Percentiles rank a stretch among this genome's conserved stretches.
Evolutionary conservation across 805 yeast genomes (phyloP).

Genomic region (Metschnikowia gruessii): DNA sequence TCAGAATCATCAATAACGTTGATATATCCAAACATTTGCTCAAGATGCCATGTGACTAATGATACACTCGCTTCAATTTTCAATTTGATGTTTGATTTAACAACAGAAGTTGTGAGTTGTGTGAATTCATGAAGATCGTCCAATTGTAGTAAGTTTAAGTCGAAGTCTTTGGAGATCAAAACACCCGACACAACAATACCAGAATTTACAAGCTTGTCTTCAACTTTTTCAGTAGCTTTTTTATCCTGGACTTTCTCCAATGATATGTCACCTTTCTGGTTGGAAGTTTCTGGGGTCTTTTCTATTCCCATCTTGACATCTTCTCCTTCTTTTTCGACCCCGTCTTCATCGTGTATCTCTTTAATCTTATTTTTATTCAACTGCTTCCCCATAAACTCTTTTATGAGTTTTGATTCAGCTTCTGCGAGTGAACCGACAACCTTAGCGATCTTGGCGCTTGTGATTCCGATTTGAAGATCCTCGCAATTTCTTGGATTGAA

Average conservation of each 20-base stretch:
- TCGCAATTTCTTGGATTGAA: constrained; percentile 92
- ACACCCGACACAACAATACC: constrained; percentile 67
- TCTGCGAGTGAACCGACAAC: constrained; percentile 55
- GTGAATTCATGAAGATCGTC: constrained; percentile 88
- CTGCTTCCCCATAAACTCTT: constrained; percentile 56
- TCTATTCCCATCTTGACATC: constrained; percentile 1
- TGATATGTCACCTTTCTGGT: constrained; percentile 1
- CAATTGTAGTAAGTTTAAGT: constrained; percentile 74
- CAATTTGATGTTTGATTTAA: constrained; percentile 77
- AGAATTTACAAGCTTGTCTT: constrained; percentile 20
- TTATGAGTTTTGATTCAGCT: constrained; percentile 32
- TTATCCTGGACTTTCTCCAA: neutral
- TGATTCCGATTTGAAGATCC: constrained; percentile 68
- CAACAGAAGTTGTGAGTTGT: constrained; percentile 78
- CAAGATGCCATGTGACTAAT: constrained; percentile 81
- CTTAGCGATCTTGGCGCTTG: constrained; percentile 81
- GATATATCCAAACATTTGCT: constrained; percentile 92
- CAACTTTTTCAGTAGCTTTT: constrained; percentile 2
- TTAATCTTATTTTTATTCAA: constrained; percentile 41
- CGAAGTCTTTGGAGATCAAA: constrained; percentile 87
- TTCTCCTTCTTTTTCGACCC: constrained; percentile 4
- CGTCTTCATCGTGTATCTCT: constrained; percentile 21
- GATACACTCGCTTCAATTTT: constrained; percentile 78
- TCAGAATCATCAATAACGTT: constrained; percentile 59
- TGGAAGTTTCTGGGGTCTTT: constrained; percentile 32